These are phyloP conservation scores for Chrysoporthe austroafricana DNA, from an alignment of 2,329 filamentous ascomycete species.

Conservation along the genomic window DNA sequence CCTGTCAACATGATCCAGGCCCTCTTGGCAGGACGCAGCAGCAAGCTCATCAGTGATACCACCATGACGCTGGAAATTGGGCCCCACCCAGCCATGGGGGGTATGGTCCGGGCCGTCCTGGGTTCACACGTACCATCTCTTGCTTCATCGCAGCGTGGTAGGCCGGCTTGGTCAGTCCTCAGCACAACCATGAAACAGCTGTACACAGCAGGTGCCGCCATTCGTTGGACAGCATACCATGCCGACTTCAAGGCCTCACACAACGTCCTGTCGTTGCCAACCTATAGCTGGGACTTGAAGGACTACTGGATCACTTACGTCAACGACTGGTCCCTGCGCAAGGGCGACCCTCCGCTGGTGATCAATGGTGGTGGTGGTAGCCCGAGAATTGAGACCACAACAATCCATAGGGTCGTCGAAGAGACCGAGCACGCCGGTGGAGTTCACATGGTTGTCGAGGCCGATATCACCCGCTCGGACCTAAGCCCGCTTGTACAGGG, in stretches of 20 bases:
- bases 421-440: background rate
- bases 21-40: constrained; percentile 59
- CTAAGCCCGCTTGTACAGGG: constrained; percentile 13
- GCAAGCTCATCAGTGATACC: constrained; percentile 63
- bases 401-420: constrained; percentile 8
- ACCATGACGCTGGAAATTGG: constrained; percentile 75
- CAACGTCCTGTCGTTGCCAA: constrained; percentile 10
- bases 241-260: constrained; percentile 3
- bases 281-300: constrained; percentile 20
- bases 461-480: background rate
- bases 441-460: constrained; percentile 38
- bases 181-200: background rate
- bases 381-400: constrained; percentile 8
- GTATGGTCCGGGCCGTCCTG: constrained; percentile 69
- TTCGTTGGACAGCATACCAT: constrained; percentile 18
- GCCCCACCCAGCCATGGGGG: constrained; percentile 71
- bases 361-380: too few species aligned
- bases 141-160: background rate
- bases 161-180: constrained; percentile 6
- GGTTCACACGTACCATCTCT: constrained; percentile 35
- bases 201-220: constrained; percentile 1
- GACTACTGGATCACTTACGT: constrained; percentile 23
- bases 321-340: constrained; percentile 21
- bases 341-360: constrained; percentile 33
- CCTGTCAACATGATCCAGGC: constrained; percentile 71